Evolutionary conservation across 768 basidiomycete genomes (phyloP), one percentile per base, ranked within the genome.

Genomic region (Suillus clintonianus): DNA sequence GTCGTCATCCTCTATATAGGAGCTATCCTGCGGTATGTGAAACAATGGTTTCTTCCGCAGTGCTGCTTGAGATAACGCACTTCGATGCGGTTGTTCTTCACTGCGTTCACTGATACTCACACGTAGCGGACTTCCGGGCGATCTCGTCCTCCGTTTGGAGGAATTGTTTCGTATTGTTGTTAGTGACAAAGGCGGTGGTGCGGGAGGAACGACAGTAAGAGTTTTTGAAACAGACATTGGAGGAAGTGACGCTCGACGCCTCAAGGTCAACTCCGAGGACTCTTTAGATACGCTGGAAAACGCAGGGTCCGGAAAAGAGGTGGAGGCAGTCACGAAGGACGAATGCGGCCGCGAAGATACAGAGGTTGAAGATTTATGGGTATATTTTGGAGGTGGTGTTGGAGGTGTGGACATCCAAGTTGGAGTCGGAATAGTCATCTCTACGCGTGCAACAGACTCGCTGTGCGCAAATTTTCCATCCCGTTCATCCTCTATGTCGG

Each of bases 321-420:
- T 74, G 58, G 81, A 76, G 71, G 78, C 73, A 51, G 84, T 81
- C 63, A 82, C 84, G 62, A 83, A 83, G 65, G 81, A 75, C 34
- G 85, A 85, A 53, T 79, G 75, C 10, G 81, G 68, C 62, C 74
- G 68, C 61, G 72, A 73, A 58, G 77, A 75, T 58, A 77, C 72
- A 3, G 78, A 78, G 60, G 78, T 77, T 32, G 62, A 61, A 27
- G 65, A 37, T 13, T 53, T 62, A 57, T 79, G 81, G 63, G 78
- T 63, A 64, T 74, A 69, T 67, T 78, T 80, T 59, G 80, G 75
- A 24, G 85, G 85, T 42, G 86, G 85, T 13, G 86, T 86, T 32
- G 86, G 85, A 32, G 85, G 86, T 11, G 83, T 85, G 15, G 86
- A 82, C 48, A 81, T 84, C 86, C 86, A 86, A 56, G 81, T 85